Base-by-base conservation (phyloP, 345 rosid genomes). In the Psidium guajava region DNA sequence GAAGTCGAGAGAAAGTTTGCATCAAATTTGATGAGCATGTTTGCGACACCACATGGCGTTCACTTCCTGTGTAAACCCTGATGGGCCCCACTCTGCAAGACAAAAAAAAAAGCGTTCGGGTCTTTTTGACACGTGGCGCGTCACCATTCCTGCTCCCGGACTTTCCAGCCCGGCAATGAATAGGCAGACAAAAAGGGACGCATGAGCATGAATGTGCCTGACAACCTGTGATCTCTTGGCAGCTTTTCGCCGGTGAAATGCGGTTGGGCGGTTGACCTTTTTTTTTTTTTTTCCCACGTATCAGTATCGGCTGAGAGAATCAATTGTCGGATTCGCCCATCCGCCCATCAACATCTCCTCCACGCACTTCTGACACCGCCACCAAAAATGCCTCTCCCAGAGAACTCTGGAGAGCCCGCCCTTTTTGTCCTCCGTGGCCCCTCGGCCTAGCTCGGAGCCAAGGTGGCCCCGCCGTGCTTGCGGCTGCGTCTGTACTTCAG, bases 401-500 rank as follows among this genome's bases (percentile, higher is more conserved):
- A 82, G 25, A 85, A 86, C 82, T 84, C 87, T 36, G 83, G 85
- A 53, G 84, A 55, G 57, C 42, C 25, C 40, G 8, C 84, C 36
- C 84, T 81, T n/a, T 8, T 27, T 8, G 47, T 54, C 82, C 8
- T 75, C 59, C 77, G 22, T 83, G 86, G 85, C 54, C 54, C 64
- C 54, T 59, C 86, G 28, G 6, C 77, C 77, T 24, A 6, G 13
- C 74, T 16, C 28, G 10, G 74, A 14, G 21, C 40, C 5, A 18
- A 51, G 36, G 74, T 36, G 0, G 74, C 32, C 20, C 21, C 90
- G 32, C 81, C 40, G 83, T 82, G 91, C 59, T 92, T 91, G 27
- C 93, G 90, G 89, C 86, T 94, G 88, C 93, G 98, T 88, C 98
- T 91, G 87, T 91, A 93, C 87, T 95, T 97, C 86, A 92, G 75